Evolutionary conservation across 1,284 basidiomycete genomes (phyloP), one percentile per base, ranked within the genome.

Genomic region (Athelia psychrophila): DNA sequence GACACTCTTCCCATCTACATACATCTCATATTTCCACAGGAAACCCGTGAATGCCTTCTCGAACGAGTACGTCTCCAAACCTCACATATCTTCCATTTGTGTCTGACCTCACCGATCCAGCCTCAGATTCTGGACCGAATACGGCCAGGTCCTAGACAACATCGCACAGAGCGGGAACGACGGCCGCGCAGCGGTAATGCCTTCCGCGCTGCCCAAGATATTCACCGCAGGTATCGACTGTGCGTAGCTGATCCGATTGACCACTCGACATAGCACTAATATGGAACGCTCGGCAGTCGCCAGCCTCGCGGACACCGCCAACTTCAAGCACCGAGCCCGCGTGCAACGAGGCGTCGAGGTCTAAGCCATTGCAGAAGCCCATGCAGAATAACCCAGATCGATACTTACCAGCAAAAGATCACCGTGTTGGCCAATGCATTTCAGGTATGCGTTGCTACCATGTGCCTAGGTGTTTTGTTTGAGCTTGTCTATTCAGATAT

Each of bases 191-290:
- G 77, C 91, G 15, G 88, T 95, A 1, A 69, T 95, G 1, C 81
- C 85, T 0, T 93, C 91, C 1, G 73, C 73, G 1, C 60, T 86
- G 1, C 81, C 84, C 0, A 91, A 87, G 64, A 65, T 84, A 12
- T 95, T 92, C 65, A 90, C 87, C 2, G 91, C 90, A 1, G 93
- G 92, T 0, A 69, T 95, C 2, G 92, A 95, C 64, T 66, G 88
- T 92, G 58, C 58, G 88, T 71, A 19, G 24, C 47, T 35, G 47
- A 22, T 24, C 19, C 20, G 25, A 38, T 20, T 19, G 6, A n/a
- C n/a, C n/a, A 45, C 24, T 23, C n/a, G 52, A 52, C n/a, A n/a
- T n/a, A n/a, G n/a, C n/a, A n/a, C n/a, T n/a, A n/a, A n/a, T 23
- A 56, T 60, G 20, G 42, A 53, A 20, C 22, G 47, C 32, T 9